Evolutionary conservation across 805 yeast genomes (phyloP).

Genomic region (Wickerhamiella kazuoi): DNA sequence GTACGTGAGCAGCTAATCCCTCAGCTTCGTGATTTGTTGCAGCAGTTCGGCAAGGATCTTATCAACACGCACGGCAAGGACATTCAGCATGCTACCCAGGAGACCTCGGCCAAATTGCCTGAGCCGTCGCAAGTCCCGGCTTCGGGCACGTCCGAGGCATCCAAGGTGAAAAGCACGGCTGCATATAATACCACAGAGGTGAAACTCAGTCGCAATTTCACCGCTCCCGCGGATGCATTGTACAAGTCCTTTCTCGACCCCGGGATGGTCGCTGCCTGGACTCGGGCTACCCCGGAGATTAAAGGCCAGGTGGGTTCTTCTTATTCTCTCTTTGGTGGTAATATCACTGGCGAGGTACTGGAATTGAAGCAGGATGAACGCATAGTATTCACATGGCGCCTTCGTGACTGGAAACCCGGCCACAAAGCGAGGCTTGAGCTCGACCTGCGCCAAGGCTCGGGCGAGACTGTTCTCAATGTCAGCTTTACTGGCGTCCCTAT

Average conservation of each 20-base stretch:
- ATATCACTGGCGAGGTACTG: constrained; percentile 52
- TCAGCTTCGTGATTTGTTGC: constrained; percentile 40
- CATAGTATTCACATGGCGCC: constrained; percentile 70
- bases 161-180: constrained; percentile 5
- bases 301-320: constrained; percentile 41
- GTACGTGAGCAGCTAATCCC: constrained; percentile 50
- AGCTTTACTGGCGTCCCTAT: constrained; percentile 78
- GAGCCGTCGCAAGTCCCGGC: constrained; percentile 9
- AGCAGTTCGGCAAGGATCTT: constrained; percentile 59
- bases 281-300: constrained; percentile 50
- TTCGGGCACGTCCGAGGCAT: constrained; percentile 7
- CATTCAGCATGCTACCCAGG: constrained; percentile 46
- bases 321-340: constrained; percentile 73
- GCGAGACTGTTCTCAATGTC: constrained; percentile 68
- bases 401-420: constrained; percentile 74
- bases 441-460: constrained; percentile 54
- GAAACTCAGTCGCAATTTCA: constrained; percentile 61
- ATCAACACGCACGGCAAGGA: constrained; percentile 61
- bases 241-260: constrained; percentile 63
- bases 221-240: constrained; percentile 74
- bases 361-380: constrained; percentile 40
- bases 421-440: constrained; percentile 57
- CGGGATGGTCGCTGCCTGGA: constrained; percentile 75
- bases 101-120: constrained; percentile 9
- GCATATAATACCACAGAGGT: constrained; percentile 69